phyloP scores from a whole-genome alignment of 805 yeast species.

The Teunomyces panamensis region DNA sequence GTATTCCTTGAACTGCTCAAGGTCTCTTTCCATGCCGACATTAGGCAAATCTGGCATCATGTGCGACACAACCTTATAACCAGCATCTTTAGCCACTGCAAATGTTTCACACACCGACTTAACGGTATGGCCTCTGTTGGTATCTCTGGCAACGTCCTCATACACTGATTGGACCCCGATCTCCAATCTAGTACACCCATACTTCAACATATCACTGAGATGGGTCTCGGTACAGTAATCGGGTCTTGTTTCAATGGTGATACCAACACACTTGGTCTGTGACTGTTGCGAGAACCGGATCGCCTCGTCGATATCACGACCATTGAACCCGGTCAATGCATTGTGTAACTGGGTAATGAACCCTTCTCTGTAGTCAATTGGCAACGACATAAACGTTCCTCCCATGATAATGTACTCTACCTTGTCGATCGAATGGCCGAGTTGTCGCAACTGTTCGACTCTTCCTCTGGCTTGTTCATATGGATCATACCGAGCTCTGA shows the following conservation, averaged over 20 bases:
- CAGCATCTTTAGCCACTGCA: constrained; percentile 95
- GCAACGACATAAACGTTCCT: constrained; percentile 96
- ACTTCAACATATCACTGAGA: constrained; percentile 89
- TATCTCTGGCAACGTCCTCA: constrained; percentile 97
- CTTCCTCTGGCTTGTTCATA: constrained; percentile 98
- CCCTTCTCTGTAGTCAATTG: constrained; percentile 82
- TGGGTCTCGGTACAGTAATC: constrained; percentile 97
- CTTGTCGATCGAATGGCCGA: constrained; percentile 95
- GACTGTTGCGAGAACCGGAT: constrained; percentile 89
- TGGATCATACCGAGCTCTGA: constrained; percentile 96
- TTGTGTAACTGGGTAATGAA: constrained; percentile 90
- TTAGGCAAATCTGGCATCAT: constrained; percentile 99
- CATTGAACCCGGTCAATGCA: constrained; percentile 90
- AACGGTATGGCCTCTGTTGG: constrained; percentile 97
- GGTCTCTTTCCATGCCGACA: constrained; percentile 97
- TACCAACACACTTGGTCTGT: constrained; percentile 95
- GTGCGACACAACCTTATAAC: constrained; percentile 95
- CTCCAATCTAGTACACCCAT: constrained; percentile 95
- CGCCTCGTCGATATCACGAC: constrained; percentile 85
- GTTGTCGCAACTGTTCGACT: constrained; percentile 88
- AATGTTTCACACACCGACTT: constrained; percentile 94
- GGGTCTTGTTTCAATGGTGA: constrained; percentile 97
- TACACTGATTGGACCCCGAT: constrained; percentile 96
- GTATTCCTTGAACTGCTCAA: constrained; percentile 93
- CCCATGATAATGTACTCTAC: constrained; percentile 99